Conservation (phyloP, 345 rosid genomes). For the Gynandropsis gynandra region DNA sequence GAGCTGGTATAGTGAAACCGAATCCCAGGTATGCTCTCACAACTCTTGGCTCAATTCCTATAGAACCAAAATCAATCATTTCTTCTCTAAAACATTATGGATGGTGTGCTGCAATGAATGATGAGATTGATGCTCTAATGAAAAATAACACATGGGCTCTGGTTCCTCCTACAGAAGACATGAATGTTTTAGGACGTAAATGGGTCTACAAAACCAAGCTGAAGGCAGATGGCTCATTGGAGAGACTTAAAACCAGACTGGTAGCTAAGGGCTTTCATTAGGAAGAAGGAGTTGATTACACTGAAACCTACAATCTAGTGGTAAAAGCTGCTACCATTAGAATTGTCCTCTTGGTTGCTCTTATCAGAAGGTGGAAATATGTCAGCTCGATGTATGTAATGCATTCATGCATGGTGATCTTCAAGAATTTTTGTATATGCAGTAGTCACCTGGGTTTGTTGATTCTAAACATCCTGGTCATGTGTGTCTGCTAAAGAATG, state of each 20-base stretch:
- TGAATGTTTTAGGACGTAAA: neutral
- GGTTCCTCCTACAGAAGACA: neutral
- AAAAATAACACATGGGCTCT: neutral
- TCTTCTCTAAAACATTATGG: neutral
- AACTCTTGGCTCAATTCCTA: neutral
- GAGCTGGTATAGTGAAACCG: neutral
- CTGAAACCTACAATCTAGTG: neutral
- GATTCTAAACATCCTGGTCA: neutral
- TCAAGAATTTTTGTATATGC: neutral
- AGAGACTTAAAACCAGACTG: neutral
- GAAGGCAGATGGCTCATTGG: neutral
- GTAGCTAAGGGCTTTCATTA: neutral
- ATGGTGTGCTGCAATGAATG: neutral
- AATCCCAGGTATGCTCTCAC: neutral
- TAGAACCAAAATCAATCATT: neutral
- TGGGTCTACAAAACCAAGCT: neutral
- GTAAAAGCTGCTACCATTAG: neutral
- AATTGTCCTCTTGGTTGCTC: neutral
- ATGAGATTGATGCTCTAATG: neutral
- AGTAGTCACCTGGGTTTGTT: neutral
- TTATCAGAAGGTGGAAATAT: neutral
- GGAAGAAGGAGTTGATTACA: neutral
- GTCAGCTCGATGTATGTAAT: neutral
- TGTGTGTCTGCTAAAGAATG: neutral
- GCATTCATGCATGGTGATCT: neutral